phyloP scores from a whole-genome alignment of 768 basidiomycete species.

The Leccinum variicolor region DNA sequence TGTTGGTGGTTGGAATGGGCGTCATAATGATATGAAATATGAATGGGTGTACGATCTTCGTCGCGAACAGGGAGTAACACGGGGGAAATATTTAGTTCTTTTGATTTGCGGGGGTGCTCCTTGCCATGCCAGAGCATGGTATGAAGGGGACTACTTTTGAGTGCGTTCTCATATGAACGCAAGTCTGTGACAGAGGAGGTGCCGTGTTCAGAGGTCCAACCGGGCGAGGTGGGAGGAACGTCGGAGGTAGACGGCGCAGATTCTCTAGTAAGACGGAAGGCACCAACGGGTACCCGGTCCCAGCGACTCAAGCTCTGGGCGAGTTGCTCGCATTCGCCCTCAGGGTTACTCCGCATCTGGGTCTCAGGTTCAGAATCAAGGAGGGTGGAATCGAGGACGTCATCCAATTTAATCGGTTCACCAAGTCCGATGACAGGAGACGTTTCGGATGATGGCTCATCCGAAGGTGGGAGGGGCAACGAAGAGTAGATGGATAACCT shows the following conservation, averaged over 20 bases:
- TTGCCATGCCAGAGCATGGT: conserved; percentile 50
- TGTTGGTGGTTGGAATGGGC: conserved; percentile 33
- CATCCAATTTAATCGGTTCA: conserved; percentile 59
- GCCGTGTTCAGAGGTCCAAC: conserved; percentile 27
- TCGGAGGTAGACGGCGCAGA: conserved; percentile 25
- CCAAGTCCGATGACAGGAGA: conserved; percentile 39
- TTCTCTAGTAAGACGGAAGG: conserved; percentile 63
- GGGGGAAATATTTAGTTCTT: conserved; percentile 45
- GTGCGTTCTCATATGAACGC: conserved; percentile 36
- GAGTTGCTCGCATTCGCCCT: conserved; percentile 39
- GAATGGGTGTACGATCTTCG: conserved; percentile 55
- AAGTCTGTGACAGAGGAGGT: conserved; percentile 17
- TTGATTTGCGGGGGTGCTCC: conserved; percentile 25
- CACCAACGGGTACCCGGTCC: conserved; percentile 70
- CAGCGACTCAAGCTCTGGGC: conserved; percentile 58
- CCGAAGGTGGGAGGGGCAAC: conserved; percentile 31
- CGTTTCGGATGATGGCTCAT: conserved; percentile 32
- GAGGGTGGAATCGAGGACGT: conserved; percentile 74
- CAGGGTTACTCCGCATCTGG: conserved; percentile 27
- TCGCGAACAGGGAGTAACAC: conserved; percentile 50
- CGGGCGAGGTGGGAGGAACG: conserved; percentile 24
- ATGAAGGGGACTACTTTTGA: conserved; percentile 55
- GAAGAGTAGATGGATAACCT: conserved; percentile 33
- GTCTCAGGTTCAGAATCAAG: conserved; percentile 54
- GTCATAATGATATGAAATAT: conserved; percentile 30